phyloP scores from a whole-genome alignment of 129 eudicot species.

The Centaurea solstitialis region DNA sequence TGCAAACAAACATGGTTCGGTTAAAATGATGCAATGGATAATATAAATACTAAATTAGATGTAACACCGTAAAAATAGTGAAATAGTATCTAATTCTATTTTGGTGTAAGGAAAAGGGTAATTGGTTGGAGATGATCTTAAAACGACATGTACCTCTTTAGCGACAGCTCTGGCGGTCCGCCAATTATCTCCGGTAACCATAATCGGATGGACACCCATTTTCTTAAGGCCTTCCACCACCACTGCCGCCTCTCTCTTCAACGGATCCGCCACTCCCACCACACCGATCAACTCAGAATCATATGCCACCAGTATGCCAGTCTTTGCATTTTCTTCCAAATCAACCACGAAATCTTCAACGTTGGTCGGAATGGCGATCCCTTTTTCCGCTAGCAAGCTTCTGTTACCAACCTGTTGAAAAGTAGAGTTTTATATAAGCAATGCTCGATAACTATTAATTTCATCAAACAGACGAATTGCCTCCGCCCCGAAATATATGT shows the following conservation, averaged over 20 bases:
- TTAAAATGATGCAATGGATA: no score
- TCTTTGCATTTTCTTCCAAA: slow-evolving; percentile 86
- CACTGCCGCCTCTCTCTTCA: slow-evolving; percentile 96
- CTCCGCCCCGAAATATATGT: not conserved
- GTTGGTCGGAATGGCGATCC: slow-evolving; percentile 45
- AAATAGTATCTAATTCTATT: no score
- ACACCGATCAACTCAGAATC: slow-evolving; percentile 66
- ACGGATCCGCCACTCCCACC: slow-evolving; percentile 89
- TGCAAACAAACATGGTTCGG: slow-evolving; percentile 23
- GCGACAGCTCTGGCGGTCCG: slow-evolving; percentile 96
- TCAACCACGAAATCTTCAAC: slow-evolving; percentile 79
- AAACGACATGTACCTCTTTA: slow-evolving; percentile 58
- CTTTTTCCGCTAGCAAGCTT: slow-evolving; percentile 69
- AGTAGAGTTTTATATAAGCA: slow-evolving; percentile 5
- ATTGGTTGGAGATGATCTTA: no score
- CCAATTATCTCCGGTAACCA: slow-evolving; percentile 99
- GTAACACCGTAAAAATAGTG: no score
- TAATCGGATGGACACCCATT: slow-evolving; percentile 92
- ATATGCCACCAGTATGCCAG: slow-evolving; percentile 83
- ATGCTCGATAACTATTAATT: slow-evolving; percentile 2
- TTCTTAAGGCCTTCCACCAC: slow-evolving; percentile 87
- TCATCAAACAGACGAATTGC: not conserved
- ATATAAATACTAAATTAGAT: no score
- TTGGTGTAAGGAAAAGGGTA: no score
- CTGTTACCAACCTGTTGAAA: slow-evolving; percentile 86